Base-by-base conservation (phyloP, 257 asterid genomes). In the Fraxinus pennsylvanica region DNA sequence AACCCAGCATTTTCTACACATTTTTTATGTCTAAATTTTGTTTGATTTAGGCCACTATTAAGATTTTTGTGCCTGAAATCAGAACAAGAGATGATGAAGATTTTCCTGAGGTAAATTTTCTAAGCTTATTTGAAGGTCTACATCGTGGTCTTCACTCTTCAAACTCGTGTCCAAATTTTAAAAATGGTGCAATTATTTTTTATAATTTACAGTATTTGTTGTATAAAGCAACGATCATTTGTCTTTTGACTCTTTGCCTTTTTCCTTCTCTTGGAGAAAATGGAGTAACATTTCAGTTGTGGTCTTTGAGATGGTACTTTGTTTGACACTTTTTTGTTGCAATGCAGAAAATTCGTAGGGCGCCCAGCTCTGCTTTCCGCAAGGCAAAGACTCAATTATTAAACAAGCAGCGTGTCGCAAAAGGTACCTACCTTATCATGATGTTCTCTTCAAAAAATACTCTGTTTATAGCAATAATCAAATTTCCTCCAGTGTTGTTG, bases 351-450 rank as follows among this genome's bases (percentile, higher is more conserved):
- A 27, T 52, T 79, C 67, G 68, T 13, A 14, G 41, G 9, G 72
- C 76, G 19, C 63, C 33, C 8, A 43, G 41, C 32, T 30, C 83
- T n/a, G 76, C 78, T 74, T 13, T 79, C 72, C 29, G 67, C 68
- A 82, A 82, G 67, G 83, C 78, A 36, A 82, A 76, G 83, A 82
- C 83, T 71, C 81, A 50, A 66, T 45, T 82, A 30, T 27, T 82
- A 57, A 79, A 82, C 75, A 82, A 78, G 86, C 74, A 79, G 14
- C 86, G 81, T 2, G 4, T 5, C 21, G 75, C 76, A 33, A 82
- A 71, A 82, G 83, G 86, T 78, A 66, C 33, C 4, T 74, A 65
- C 21, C 12, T 45, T n/a, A 9, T 38, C 10, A 17, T 36, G 22
- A 25, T 19, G 33, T 21, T 63, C n/a, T 81, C 61, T 14, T 45